Percentiles rank a stretch among this genome's conserved stretches.
These are phyloP conservation scores for Phytophthora quininea DNA, from an alignment of 352 stramenopile genomes.

Conservation along the genomic window DNA sequence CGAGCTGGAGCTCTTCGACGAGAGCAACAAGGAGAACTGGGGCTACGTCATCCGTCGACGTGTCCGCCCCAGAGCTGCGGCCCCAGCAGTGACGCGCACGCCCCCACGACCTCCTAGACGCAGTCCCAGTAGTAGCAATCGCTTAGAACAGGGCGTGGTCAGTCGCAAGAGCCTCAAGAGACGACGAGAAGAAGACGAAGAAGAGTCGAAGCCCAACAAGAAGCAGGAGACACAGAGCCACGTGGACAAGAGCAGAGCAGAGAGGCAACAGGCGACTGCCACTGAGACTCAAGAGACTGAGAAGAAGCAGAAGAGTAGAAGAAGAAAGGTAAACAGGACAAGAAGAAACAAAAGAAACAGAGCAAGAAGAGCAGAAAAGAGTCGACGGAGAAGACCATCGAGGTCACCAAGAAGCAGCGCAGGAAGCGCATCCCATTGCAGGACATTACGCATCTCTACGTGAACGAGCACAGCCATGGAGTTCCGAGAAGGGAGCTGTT, in stretches of 20 bases:
- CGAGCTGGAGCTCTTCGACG: slow-evolving; percentile 48
- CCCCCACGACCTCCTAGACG: slow-evolving; percentile 29
- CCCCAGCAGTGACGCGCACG: slow-evolving; percentile 10
- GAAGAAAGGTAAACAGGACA: slow-evolving; percentile 31
- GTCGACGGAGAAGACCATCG: slow-evolving; percentile 19
- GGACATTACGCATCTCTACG: slow-evolving; percentile 74
- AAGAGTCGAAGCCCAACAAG: not conserved
- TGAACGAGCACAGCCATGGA: slow-evolving; percentile 40
- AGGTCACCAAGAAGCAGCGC: slow-evolving; percentile 30
- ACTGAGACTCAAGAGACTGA: slow-evolving; percentile 17
- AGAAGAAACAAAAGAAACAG: slow-evolving; percentile 33
- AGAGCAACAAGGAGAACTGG: slow-evolving; percentile 77
- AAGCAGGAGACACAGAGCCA: slow-evolving; percentile 5
- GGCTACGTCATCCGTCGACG: slow-evolving; percentile 55
- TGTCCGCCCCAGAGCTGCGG: slow-evolving; percentile 3
- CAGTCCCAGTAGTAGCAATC: not conserved
- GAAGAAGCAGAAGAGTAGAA: slow-evolving; percentile 27
- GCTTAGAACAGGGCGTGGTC: slow-evolving; percentile 10
- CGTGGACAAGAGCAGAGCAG: not conserved
- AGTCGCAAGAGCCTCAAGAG: slow-evolving; percentile 9
- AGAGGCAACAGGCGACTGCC: not conserved
- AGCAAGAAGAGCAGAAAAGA: slow-evolving; percentile 23
- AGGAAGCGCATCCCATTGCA: slow-evolving; percentile 55
- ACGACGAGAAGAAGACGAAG: not conserved
- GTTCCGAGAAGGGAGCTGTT: slow-evolving; percentile 23